Conservation (phyloP, 2,329 filamentous ascomycete genomes). For the Elsinoe australis region DNA sequence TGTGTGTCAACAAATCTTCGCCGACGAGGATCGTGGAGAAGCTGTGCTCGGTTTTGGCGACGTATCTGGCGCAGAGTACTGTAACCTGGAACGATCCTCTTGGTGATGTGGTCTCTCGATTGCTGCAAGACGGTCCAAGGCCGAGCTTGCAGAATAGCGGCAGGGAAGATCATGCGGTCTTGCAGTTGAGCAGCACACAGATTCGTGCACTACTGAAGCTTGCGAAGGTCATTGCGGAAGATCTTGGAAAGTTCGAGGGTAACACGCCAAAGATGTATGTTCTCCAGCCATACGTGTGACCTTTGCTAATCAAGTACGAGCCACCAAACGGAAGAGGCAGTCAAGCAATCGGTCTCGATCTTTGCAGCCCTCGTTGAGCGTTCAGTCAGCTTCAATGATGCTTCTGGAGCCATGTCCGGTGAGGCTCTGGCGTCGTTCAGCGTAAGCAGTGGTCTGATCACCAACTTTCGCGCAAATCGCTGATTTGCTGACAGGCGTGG, state of each 20-base stretch:
- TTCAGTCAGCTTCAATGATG: neutral
- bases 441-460: neutral
- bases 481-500: slow-evolving; percentile 2
- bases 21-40: slow-evolving; percentile 57
- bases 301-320: slow-evolving; percentile 34
- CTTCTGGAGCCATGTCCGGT: neutral
- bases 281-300: neutral
- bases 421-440: slow-evolving; percentile 9
- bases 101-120: slow-evolving; percentile 46
- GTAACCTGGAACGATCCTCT: slow-evolving; percentile 59
- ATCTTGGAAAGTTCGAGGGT: neutral
- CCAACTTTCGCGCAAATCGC: neutral
- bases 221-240: neutral
- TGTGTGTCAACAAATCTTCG: slow-evolving; percentile 22
- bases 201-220: slow-evolving; percentile 45
- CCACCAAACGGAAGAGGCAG: slow-evolving; percentile 7
- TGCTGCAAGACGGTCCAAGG: neutral
- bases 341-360: neutral
- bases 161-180: neutral
- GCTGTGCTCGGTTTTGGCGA: slow-evolving; percentile 67
- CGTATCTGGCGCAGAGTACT: slow-evolving; percentile 66
- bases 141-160: neutral
- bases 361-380: neutral
- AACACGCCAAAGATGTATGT: slow-evolving; percentile 23
- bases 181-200: neutral